Evolutionary conservation across 2,329 filamentous ascomycete genomes (phyloP), one percentile per base, ranked within the genome.

Genomic region (Endoconidiophora laricicola): DNA sequence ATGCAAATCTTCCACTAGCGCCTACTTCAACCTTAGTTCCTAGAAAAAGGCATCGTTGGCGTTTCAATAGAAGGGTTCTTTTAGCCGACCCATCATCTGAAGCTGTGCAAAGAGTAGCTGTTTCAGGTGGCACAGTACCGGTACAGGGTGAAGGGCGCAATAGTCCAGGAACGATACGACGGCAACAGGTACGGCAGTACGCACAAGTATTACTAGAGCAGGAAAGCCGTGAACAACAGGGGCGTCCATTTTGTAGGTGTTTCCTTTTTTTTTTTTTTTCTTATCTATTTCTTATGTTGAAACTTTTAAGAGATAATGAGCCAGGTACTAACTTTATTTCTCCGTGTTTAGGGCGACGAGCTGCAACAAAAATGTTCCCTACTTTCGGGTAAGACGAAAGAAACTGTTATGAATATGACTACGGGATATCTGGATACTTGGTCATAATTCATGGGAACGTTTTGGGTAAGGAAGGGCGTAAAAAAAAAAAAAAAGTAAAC

Each of bases 181-280:
- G 66, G 44, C 62, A 67, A 54, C 62, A 66, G 16, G 69, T 69
- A 64, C 63, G 65, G 42, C 60, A 67, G 45, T 65, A 69, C 54
- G 66, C 66, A 7, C 62, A 63, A 46, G 66, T 66, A 33, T 63
- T 69, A 54, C 66, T 67, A 24, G 66, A 69, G 42, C 66, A 69
- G 54, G 58, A 60, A 45, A 38, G 18, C 12, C 29, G 39, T 20
- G 26, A 33, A n/a, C 18, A 38, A 26, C 16, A 39, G n/a, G 59
- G 60, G 45, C 61, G 60, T 53, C 63, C 66, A 33, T 60, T 61
- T 53, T 69, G 66, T 69, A 57, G 63, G 66, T 62, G 38, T 20
- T n/a, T 36, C 14, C 6, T 22, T 10, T 20, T 36, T 6, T 49
- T 4, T 18, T 14, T 40, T 20, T 5, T 23, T 14, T 10, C 4